Evolutionary conservation across 805 yeast species (phyloP), one percentile per base, ranked within the genome.

Genomic region (Sungouiella thailandica): DNA sequence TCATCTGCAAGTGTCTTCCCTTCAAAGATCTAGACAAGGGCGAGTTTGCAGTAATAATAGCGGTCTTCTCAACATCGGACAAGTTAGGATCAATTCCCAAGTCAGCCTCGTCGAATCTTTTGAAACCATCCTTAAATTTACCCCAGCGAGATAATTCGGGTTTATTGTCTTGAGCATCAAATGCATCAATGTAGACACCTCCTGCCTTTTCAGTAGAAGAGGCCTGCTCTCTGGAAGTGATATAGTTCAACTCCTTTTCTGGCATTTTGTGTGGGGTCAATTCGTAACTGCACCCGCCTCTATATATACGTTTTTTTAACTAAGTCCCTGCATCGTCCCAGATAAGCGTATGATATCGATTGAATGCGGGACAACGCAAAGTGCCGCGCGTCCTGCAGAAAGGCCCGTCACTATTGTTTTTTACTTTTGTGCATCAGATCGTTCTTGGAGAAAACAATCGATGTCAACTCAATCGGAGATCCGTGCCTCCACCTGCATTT

Each of bases 1-100:
- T 72, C 74, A 80, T 77, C 44, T 78, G 77, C 47, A 80, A 53
- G 47, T 78, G 84, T 50, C 87, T 71, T 28, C 62, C 56, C 46
- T 75, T 76, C 50, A 78, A 56, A 10, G 71, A 62, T 43, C 74
- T 68, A 29, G 72, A 62, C 40, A 82, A 62, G 2, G 84, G 88
- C 4, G 84, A 63, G 37, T 65, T 63, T 17, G 82, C 78, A 3
- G 73, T 65, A 33, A 62, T 59, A 15, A 70, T 54, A 40, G 72
- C 73, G 15, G 74, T 70, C 39, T 62, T 65, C 49, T 68, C 76
- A 17, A 66, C 53, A 22, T 64, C 71, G 11, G 67, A 36, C 32
- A 44, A 40, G 39, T 44, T 44, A n/a, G 48, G 73, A 46, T 72
- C 78, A 25, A 72, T 34, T 22, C 69, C 72, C 45, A 57, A 50